These are phyloP conservation scores for Strigomonas galati DNA, from an alignment of 208 protist species.

Conservation along the genomic window DNA sequence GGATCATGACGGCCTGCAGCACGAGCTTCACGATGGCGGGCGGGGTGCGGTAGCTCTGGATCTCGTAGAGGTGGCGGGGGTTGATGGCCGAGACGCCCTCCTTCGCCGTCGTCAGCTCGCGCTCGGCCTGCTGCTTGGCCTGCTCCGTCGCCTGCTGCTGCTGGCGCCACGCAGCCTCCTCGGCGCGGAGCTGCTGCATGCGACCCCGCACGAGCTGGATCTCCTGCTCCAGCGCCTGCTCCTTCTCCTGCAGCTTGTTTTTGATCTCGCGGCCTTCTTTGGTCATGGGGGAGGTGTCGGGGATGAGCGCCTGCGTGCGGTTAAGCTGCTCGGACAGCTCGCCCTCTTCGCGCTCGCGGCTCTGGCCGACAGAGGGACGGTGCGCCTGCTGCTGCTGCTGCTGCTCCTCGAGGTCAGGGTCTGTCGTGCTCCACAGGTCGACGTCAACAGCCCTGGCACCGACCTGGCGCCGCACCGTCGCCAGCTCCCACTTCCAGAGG, in stretches of 20 bases:
- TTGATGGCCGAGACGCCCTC: constrained; percentile 49
- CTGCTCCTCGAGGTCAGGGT: constrained; percentile 15
- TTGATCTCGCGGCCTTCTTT: constrained; percentile 9
- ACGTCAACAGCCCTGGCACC: background rate
- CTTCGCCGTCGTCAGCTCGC: constrained; percentile 38
- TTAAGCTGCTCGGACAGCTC: background rate
- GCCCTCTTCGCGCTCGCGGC: constrained; percentile 2
- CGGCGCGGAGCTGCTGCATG: constrained; percentile 13
- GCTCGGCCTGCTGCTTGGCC: constrained; percentile 21
- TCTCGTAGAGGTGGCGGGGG: constrained; percentile 37
- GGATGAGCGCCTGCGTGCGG: background rate
- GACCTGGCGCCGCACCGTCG: constrained; percentile 14
- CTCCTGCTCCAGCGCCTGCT: constrained; percentile 14
- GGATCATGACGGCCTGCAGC: constrained; percentile 52
- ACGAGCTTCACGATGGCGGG: constrained; percentile 62
- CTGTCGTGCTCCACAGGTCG: constrained; percentile 16
- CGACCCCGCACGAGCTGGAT: constrained; percentile 11
- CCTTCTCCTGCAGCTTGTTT: constrained; percentile 22
- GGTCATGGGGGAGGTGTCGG: background rate
- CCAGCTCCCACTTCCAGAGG: constrained; percentile 23
- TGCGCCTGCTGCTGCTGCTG: too few species aligned
- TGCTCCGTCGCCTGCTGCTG: constrained; percentile 23
- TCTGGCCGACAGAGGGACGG: background rate
- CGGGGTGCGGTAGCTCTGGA: constrained; percentile 66
- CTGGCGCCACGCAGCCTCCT: constrained; percentile 16